These are phyloP conservation scores for Stipa capillata DNA, from an alignment of 176 grass and related monocot genomes.

Conservation along the genomic window DNA sequence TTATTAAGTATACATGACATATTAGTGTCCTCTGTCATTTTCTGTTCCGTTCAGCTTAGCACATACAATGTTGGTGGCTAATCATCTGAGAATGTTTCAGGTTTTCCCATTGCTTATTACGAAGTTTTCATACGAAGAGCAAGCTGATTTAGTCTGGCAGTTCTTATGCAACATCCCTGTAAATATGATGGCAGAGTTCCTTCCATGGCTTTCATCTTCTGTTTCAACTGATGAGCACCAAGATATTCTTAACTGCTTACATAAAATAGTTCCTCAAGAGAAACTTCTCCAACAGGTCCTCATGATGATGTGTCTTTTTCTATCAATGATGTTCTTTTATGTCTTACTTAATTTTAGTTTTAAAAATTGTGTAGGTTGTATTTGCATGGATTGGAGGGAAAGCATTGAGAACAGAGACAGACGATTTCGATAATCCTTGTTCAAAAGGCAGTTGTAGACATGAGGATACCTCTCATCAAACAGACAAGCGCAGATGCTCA, in stretches of 20 bases:
- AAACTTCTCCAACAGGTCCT: slow-evolving; percentile 75
- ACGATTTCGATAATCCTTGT: slow-evolving; percentile 8
- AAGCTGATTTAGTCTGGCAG: slow-evolving; percentile 88
- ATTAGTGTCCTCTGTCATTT: not conserved
- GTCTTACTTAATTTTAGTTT: slow-evolving; percentile 18
- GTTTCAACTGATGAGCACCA: slow-evolving; percentile 67
- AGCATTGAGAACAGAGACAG: slow-evolving; percentile 12
- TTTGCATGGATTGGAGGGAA: slow-evolving; percentile 69
- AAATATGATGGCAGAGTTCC: slow-evolving; percentile 77
- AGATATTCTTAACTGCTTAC: slow-evolving; percentile 61
- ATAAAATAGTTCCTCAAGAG: slow-evolving; percentile 65
- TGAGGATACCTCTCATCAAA: slow-evolving; percentile 6
- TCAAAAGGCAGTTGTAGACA: not conserved
- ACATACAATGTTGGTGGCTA: not conserved
- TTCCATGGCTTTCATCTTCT: slow-evolving; percentile 73
- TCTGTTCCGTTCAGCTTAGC: not conserved
- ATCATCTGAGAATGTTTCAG: slow-evolving; percentile 29
- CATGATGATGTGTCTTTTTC: not conserved
- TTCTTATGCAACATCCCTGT: slow-evolving; percentile 85
- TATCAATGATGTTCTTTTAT: not conserved
- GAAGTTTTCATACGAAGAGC: slow-evolving; percentile 80
- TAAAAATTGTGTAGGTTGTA: slow-evolving; percentile 49
- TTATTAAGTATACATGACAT: no score
- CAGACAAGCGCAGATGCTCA: slow-evolving; percentile 17
- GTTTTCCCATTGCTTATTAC: slow-evolving; percentile 71